Conservation (phyloP, 352 stramenopile genomes). For the Phytophthora multivora region DNA sequence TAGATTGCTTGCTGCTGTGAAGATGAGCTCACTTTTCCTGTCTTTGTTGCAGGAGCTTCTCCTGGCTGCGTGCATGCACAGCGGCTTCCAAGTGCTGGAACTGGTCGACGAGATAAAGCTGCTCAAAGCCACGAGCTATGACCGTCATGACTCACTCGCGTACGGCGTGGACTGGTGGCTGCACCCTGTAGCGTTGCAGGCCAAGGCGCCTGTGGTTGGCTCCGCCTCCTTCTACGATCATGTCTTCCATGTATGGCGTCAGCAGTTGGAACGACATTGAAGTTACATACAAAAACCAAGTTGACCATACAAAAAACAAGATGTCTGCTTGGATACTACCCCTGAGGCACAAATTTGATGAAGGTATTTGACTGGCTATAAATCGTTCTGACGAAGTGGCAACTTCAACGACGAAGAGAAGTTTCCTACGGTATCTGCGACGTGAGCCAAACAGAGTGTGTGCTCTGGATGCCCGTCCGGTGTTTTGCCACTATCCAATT, state of each 20-base stretch:
- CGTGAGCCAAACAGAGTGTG: neutral
- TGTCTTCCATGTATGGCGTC: slow-evolving; percentile 73
- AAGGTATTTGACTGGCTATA: neutral
- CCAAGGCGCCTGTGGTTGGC: slow-evolving; percentile 53
- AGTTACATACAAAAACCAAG: slow-evolving; percentile 21
- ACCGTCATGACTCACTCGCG: slow-evolving; percentile 74
- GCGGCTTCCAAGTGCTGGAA: slow-evolving; percentile 81
- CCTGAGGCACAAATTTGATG: neutral
- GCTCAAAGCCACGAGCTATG: slow-evolving; percentile 42
- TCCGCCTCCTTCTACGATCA: slow-evolving; percentile 88
- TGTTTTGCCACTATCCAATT: slow-evolving; percentile 20
- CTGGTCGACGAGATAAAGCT: slow-evolving; percentile 20
- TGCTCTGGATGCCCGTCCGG: neutral
- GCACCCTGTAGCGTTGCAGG: slow-evolving; percentile 40
- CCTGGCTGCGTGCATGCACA: slow-evolving; percentile 86
- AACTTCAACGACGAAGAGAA: slow-evolving; percentile 21
- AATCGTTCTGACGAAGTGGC: neutral
- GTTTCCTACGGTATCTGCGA: slow-evolving; percentile 1
- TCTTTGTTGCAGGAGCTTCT: slow-evolving; percentile 56
- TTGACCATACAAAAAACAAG: neutral
- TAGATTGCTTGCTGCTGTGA: neutral
- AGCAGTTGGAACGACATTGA: slow-evolving; percentile 16
- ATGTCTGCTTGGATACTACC: slow-evolving; percentile 10
- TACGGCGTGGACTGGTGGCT: slow-evolving; percentile 88
- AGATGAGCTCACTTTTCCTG: slow-evolving; percentile 4